Conservation (phyloP, 768 basidiomycete species). For the Pleurotus pulmonarius region DNA sequence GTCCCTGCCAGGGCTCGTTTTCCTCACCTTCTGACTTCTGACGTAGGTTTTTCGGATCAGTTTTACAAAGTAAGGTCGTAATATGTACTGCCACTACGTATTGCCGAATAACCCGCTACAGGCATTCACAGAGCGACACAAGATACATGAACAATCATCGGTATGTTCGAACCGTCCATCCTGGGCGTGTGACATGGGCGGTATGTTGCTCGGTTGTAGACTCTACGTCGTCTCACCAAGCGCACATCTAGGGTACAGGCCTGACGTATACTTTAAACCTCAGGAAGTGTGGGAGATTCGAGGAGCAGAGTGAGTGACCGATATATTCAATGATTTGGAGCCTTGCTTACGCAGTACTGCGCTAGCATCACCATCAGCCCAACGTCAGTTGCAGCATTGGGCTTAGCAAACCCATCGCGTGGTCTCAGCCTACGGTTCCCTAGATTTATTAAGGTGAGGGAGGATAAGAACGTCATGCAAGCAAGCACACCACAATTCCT, state of each 20-base stretch:
- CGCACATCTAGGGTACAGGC: constrained; percentile 46
- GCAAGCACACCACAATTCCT: constrained; percentile 73
- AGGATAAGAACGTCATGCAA: constrained; percentile 70
- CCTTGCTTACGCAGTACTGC: constrained; percentile 9
- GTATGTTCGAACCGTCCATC: constrained; percentile 47
- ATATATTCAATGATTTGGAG: not conserved
- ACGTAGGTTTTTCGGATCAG: constrained; percentile 70
- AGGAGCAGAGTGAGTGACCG: constrained; percentile 56
- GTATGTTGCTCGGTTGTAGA: constrained; percentile 26
- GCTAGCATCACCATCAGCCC: constrained; percentile 79
- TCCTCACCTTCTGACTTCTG: not conserved
- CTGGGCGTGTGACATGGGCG: constrained; percentile 66
- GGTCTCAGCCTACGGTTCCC: constrained; percentile 89
- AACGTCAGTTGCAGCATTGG: constrained; percentile 75
- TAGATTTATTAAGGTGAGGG: constrained; percentile 69
- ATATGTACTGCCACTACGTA: not conserved
- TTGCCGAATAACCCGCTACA: constrained; percentile 25
- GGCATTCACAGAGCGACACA: constrained; percentile 63
- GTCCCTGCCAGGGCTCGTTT: not conserved
- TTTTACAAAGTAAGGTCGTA: constrained; percentile 64
- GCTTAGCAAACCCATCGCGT: constrained; percentile 44
- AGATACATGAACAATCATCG: constrained; percentile 43
- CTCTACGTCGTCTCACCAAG: constrained; percentile 1
- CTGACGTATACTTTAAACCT: constrained; percentile 69
- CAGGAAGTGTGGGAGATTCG: constrained; percentile 88